phyloP scores from a whole-genome alignment of 2,329 filamentous ascomycete genomes.

The Sporothrix globosa region DNA sequence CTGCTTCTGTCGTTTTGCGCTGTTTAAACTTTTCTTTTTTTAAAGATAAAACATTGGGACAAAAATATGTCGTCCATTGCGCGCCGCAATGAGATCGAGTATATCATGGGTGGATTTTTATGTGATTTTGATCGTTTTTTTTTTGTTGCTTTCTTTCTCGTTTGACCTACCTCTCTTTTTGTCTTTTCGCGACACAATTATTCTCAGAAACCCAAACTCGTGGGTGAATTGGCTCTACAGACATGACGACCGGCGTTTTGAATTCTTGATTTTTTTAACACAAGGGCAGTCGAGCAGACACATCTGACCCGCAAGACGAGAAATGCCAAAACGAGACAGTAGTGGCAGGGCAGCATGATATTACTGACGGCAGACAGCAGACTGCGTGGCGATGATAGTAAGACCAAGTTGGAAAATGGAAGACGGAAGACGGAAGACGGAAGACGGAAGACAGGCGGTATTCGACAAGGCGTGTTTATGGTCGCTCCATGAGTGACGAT shows the following conservation, averaged over 20 bases:
- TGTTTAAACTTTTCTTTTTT: constrained; percentile 19
- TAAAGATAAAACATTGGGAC: background rate
- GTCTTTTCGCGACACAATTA: constrained; percentile 7
- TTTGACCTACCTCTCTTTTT: constrained; percentile 22
- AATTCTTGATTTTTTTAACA: background rate
- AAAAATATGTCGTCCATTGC: constrained; percentile 7
- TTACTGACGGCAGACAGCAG: background rate
- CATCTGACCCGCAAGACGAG: background rate
- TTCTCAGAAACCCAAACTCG: constrained; percentile 12
- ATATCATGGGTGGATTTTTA: constrained; percentile 10
- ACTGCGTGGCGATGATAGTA: background rate
- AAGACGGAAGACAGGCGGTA: background rate
- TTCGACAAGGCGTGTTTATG: background rate
- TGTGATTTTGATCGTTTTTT: constrained; percentile 21
- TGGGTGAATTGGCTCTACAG: constrained; percentile 26
- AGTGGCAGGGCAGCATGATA: background rate
- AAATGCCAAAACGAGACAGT: constrained; percentile 14
- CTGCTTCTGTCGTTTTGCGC: background rate
- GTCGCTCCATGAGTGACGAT: background rate
- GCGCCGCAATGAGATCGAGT: constrained; percentile 9
- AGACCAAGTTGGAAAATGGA: background rate
- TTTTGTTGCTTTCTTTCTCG: background rate
- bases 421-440: background rate
- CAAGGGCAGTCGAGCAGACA: background rate
- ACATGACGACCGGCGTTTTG: constrained; percentile 25